These are phyloP conservation scores for Jamesozyma hellenica DNA, from an alignment of 805 yeast species.

Conservation along the genomic window DNA sequence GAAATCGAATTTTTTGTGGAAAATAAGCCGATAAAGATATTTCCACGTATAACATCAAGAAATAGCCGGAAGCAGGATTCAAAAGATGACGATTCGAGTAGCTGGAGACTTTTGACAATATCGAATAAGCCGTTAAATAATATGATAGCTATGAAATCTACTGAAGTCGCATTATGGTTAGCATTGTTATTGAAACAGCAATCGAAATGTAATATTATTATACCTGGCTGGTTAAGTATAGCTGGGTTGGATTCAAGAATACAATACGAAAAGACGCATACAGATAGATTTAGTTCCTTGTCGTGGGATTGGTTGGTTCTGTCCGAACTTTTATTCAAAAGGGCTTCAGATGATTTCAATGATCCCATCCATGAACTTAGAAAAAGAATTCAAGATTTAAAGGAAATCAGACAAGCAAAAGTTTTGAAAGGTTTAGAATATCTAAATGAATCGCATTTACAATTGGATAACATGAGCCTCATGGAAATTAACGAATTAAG, in stretches of 20 bases:
- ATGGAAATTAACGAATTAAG: constrained; percentile 83
- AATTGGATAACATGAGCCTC: constrained; percentile 69
- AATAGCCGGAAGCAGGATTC: constrained; percentile 2
- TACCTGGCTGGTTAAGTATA: constrained; percentile 74
- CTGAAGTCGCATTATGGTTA: constrained; percentile 74
- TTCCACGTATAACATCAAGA: constrained; percentile 48
- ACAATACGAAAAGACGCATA: constrained; percentile 53
- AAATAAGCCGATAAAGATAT: constrained; percentile 57
- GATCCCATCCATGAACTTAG: constrained; percentile 66
- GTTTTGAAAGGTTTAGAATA: constrained; percentile 69
- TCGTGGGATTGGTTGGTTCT: constrained; percentile 89
- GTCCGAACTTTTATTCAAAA: constrained; percentile 52
- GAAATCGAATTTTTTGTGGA: constrained; percentile 83
- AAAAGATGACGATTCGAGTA: constrained; percentile 1
- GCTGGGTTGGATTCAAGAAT: constrained; percentile 44
- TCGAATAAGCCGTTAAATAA: constrained; percentile 25
- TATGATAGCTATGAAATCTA: constrained; percentile 52
- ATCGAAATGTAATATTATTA: constrained; percentile 72
- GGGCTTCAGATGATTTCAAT: constrained; percentile 68
- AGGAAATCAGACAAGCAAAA: constrained; percentile 75
- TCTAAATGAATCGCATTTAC: constrained; percentile 73
- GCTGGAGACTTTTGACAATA: constrained; percentile 31
- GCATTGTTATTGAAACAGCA: constrained; percentile 78
- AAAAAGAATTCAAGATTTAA: constrained; percentile 65
- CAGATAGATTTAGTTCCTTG: constrained; percentile 52